These are phyloP conservation scores for Ganoderma multipileum DNA, from an alignment of 1,284 basidiomycete species.

Conservation along the genomic window DNA sequence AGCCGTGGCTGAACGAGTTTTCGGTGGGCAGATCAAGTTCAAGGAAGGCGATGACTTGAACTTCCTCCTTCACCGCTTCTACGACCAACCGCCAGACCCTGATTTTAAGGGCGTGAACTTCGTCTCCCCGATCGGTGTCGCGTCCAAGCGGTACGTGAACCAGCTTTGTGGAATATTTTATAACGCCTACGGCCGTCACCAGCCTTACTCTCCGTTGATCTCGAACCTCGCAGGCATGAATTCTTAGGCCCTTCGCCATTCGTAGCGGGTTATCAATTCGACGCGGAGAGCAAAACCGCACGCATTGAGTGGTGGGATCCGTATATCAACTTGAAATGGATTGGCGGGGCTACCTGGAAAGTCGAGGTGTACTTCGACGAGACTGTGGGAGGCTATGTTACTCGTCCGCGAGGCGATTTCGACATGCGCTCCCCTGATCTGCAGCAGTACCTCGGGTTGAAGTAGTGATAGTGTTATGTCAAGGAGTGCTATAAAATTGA, in stretches of 20 bases:
- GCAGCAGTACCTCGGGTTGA: conserved; percentile 8
- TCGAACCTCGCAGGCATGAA: conserved; percentile 9
- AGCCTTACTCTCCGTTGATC: not conserved
- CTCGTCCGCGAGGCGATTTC: conserved; percentile 23
- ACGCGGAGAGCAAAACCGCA: conserved; percentile 5
- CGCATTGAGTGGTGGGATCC: conserved; percentile 26
- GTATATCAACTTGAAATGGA: conserved; percentile 14
- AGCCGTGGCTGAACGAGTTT: not conserved
- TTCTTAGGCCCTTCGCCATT: conserved; percentile 19
- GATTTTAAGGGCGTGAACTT: conserved; percentile 13
- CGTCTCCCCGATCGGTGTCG: conserved; percentile 5
- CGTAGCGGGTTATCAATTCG: conserved; percentile 19
- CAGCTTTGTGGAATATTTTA: not conserved
- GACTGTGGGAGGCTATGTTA: conserved; percentile 18
- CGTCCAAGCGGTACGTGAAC: conserved; percentile 12
- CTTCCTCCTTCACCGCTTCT: conserved; percentile 14
- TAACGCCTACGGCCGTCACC: not conserved
- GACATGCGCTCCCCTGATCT: conserved; percentile 7
- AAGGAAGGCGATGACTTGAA: conserved; percentile 18
- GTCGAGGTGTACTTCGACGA: conserved; percentile 22
- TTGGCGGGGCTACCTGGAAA: conserved; percentile 13
- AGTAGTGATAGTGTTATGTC: not conserved
- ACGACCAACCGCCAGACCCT: conserved; percentile 2
- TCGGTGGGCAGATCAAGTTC: conserved; percentile 11
- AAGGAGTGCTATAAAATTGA: not conserved